Base-by-base conservation (phyloP, 495 filamentous ascomycete genomes). In the Delitschia confertaspora region DNA sequence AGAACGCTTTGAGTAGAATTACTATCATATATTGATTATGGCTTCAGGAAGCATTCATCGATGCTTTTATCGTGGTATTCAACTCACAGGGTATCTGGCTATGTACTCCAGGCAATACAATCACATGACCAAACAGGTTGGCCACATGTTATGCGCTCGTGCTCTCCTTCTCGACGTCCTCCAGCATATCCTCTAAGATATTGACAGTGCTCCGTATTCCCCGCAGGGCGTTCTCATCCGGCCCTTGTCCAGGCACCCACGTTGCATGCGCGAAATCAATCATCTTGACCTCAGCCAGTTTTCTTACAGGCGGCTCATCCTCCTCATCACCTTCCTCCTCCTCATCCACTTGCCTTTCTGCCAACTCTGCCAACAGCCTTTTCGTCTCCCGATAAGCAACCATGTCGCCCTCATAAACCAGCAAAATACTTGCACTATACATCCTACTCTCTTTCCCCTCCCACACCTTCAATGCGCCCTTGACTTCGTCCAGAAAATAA, bases 191-290 rank as follows among this genome's bases (percentile, higher is more conserved):
- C 36, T 75, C 63, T 44, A 96, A 76, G 18, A 93, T 75, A 51
- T 76, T 75, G 40, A 74, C 69, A 6, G 88, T 62, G 60, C 73
- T 93, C 56, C 79, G 70, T 43, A 98, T 72, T 0, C 91, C 91
- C 17, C 65, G 65, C 20, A 96, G 65, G 8, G 74, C 60, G 59
- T 96, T 96, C 66, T 93, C 81, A 62, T 98, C 91, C 1, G 84
- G 83, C 0, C 88, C 91, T 51, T 82, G 62, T 5, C 87, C 88
- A 2, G 87, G 86, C 3, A 76, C 80, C 84, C 85, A 98, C 20
- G 67, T 64, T 14, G 91, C 89, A 66, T 98, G 91, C 16, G 91
- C 91, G 68, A 98, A 98, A 63, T 98, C 91, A 49, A 98, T 96
- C 52, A 98, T 65, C 58, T 93, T 91, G 42, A 95, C 70, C 24